These are phyloP conservation scores for Taiwanofungus camphoratus DNA, from an alignment of 1,284 basidiomycete species.

Conservation along the genomic window DNA sequence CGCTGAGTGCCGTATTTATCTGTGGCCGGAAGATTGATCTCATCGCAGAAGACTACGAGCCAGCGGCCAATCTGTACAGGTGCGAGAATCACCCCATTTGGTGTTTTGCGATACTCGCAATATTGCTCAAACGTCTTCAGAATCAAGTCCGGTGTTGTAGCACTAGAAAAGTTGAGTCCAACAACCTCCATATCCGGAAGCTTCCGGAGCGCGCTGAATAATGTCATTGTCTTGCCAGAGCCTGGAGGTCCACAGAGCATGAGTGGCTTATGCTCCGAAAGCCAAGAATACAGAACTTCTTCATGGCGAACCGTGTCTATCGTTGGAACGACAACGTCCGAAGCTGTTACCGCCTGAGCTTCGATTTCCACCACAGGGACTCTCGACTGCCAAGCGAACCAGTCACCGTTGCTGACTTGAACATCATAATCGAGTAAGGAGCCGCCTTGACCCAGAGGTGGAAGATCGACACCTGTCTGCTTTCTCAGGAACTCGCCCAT, in stretches of 20 bases:
- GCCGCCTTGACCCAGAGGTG: conserved; percentile 64
- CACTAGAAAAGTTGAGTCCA: conserved; percentile 98
- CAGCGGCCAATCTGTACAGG: conserved; percentile 95
- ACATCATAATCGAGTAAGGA: conserved; percentile 97
- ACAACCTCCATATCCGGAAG: conserved; percentile 98
- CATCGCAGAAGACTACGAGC: conserved; percentile 99
- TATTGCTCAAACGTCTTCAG: conserved; percentile 99
- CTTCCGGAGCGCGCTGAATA: conserved; percentile 98
- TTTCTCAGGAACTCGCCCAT: conserved; percentile 87
- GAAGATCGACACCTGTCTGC: conserved; percentile 88
- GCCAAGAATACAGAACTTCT: conserved; percentile 97
- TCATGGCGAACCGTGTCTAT: conserved; percentile 99
- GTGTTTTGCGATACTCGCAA: conserved; percentile 98
- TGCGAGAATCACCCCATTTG: conserved; percentile 91
- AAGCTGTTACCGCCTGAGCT: conserved; percentile 90
- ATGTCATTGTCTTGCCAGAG: conserved; percentile 99
- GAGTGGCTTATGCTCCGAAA: conserved; percentile 97
- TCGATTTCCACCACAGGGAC: conserved; percentile 98
- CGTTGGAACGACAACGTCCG: conserved; percentile 97
- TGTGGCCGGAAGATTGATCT: conserved; percentile 95
- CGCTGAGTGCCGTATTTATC: conserved; percentile 99
- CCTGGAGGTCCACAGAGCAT: conserved; percentile 99
- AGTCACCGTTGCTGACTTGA: conserved; percentile 80
- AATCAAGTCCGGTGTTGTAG: conserved; percentile 96
- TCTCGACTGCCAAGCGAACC: conserved; percentile 87